Evolutionary conservation across 768 basidiomycete genomes (phyloP).

Genomic region (Polyporus arcularius): DNA sequence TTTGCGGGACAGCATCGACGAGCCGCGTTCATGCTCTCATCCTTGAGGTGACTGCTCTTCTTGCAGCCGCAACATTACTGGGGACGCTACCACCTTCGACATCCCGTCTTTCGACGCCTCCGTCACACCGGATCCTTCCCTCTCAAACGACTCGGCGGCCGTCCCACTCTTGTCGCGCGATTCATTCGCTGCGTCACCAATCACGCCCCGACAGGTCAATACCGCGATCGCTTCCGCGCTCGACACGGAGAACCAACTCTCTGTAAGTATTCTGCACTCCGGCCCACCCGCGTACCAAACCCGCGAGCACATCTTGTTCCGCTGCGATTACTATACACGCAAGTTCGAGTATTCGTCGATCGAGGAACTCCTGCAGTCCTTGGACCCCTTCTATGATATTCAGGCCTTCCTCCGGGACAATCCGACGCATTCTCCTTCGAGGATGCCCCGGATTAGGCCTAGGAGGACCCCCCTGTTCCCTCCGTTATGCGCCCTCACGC

Average conservation of each 20-base stretch:
- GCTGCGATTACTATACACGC: background rate
- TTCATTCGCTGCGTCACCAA: conserved; percentile 1
- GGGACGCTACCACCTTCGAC: no score
- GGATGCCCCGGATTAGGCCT: background rate
- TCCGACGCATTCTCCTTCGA: background rate
- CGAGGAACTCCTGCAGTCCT: background rate
- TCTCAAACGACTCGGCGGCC: background rate
- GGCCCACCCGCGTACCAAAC: background rate
- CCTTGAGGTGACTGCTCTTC: no score
- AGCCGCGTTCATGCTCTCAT: no score
- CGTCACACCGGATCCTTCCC: background rate
- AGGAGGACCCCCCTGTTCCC: background rate
- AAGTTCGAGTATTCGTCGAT: background rate
- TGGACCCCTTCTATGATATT: conserved; percentile 5
- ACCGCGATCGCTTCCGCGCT: conserved; percentile 1
- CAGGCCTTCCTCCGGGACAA: background rate
- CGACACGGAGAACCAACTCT: background rate
- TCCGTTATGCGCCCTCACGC: no score
- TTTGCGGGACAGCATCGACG: no score
- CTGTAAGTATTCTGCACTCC: background rate
- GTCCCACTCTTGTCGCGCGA: background rate
- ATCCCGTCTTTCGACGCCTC: no score
- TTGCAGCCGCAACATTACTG: no score
- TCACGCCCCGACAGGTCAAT: background rate
- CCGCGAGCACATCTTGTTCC: background rate